phyloP scores from a whole-genome alignment of 2,329 filamentous ascomycete species.

The Fusarium tanahbumbuense region DNA sequence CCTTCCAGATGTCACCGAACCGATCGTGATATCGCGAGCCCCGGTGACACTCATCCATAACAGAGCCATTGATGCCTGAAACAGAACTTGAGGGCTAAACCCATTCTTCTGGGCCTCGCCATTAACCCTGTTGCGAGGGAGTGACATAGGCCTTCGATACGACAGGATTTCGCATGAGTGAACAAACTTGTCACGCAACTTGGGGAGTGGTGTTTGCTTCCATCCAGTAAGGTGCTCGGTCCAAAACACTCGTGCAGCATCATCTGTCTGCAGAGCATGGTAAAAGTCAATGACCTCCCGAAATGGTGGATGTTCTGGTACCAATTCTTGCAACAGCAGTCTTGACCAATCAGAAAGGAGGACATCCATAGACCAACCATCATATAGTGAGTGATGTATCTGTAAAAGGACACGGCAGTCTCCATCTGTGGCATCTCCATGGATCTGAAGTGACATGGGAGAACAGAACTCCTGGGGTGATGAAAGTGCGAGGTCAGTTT shows the following conservation, averaged over 20 bases:
- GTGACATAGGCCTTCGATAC: constrained; percentile 20
- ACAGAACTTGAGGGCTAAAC: constrained; percentile 75
- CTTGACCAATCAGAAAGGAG: constrained; percentile 73
- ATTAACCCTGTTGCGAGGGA: constrained; percentile 43
- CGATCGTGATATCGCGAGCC: constrained; percentile 75
- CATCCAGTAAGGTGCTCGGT: constrained; percentile 70
- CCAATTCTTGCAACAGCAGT: constrained; percentile 53
- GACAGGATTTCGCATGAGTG: constrained; percentile 26
- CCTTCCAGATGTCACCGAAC: constrained; percentile 84
- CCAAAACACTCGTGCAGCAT: constrained; percentile 74
- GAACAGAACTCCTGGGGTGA: constrained; percentile 57
- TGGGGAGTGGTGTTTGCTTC: constrained; percentile 67
- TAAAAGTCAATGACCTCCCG: constrained; percentile 66
- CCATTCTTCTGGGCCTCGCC: constrained; percentile 54
- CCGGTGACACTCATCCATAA: constrained; percentile 75
- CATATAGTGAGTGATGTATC: constrained; percentile 87
- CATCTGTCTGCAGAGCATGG: constrained; percentile 45
- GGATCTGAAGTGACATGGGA: constrained; percentile 73
- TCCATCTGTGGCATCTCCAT: constrained; percentile 24
- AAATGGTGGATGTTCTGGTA: constrained; percentile 67
- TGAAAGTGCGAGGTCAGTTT: constrained; percentile 54
- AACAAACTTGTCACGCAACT: constrained; percentile 51
- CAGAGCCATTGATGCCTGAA: constrained; percentile 77
- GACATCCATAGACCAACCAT: constrained; percentile 92
- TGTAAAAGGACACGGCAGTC: constrained; percentile 59